Evolutionary conservation across 73 alveolate genomes (phyloP), one percentile per base, ranked within the genome.

Genomic region (Halteria grandinella): DNA sequence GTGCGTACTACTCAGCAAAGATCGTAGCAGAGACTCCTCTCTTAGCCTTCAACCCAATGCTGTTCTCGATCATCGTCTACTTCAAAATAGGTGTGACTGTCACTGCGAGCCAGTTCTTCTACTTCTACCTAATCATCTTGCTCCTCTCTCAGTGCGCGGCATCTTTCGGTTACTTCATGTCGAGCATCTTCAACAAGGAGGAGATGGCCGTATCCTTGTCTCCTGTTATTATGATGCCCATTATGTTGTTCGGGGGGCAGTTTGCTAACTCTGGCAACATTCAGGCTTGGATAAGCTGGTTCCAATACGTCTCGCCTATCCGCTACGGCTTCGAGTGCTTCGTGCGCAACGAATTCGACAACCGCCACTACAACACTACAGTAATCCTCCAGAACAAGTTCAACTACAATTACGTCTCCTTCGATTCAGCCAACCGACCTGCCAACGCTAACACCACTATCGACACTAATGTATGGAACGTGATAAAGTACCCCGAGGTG

Each of bases 321-420:
- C 84, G 86, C 53, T 89, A 89, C 64, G 83, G 89, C 0, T 75
- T 76, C 39, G 90, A 89, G 60, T 89, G 90, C 0, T 25, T 89
- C 15, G 70, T 83, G 14, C 53, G 96, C 59, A 89, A 84, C 59
- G 96, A 89, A 47, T 85, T 78, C 25, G 90, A n/a, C n/a, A n/a
- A n/a, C n/a, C n/a, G n/a, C n/a, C n/a, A n/a, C n/a, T n/a, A n/a
- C n/a, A n/a, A n/a, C n/a, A n/a, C n/a, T n/a, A n/a, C n/a, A n/a
- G n/a, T n/a, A n/a, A n/a, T n/a, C n/a, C n/a, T n/a, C n/a, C n/a
- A n/a, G n/a, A n/a, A n/a, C n/a, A n/a, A n/a, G n/a, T n/a, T n/a
- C n/a, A n/a, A n/a, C n/a, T n/a, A n/a, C n/a, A n/a, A n/a, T n/a
- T n/a, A n/a, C n/a, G n/a, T n/a, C n/a, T n/a, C n/a, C n/a, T n/a